Evolutionary conservation across 805 yeast species (phyloP), one percentile per base, ranked within the genome.

Genomic region (Kodamaea lidongshanica): DNA sequence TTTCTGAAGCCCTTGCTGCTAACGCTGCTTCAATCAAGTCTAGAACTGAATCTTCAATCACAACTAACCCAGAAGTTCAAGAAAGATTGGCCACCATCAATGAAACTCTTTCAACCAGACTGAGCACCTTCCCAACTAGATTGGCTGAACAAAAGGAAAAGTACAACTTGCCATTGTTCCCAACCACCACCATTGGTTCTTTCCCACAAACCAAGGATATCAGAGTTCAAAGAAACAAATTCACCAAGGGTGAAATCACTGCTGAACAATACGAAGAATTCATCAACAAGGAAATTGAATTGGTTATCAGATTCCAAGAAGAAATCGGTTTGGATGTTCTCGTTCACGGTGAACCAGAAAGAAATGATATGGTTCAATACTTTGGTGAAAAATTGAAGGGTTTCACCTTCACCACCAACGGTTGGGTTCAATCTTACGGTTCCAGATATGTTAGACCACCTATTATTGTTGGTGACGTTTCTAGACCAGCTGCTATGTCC

Each of bases 401-500:
- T 69, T 92, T 83, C 65, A 95, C 95, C 51, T 92, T 92, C 79
- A 92, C 98, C 69, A 73, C 83, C 52, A 86, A 86, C 77, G 99
- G 99, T 70, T 92, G 99, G 99, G 99, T 92, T 56, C 99, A 92
- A 77, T 92, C 98, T 49, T 92, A 89, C 68, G 99, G 99, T 77
- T 88, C 98, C 48, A 85, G 99, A 76, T 92, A 92, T 72, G 99
- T 92, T 52, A 87, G 98, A 76, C 98, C 98, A 63, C 98, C 98
- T 54, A 84, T 92, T 58, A 79, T 92, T 66, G 96, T 89, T 54
- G 98, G 98, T 75, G 98, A 92, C 67, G 86, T 92, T 56, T 88
- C 96, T 34, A 88, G 98, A 77, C 96, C 98, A 64, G 77, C 76
- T 61, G 83, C 97, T 49, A 89, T 92, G 96, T 79, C 98, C 52